These are phyloP conservation scores for Lecanicillium sp. DNA, from an alignment of 2,329 filamentous ascomycete genomes.

Conservation along the genomic window DNA sequence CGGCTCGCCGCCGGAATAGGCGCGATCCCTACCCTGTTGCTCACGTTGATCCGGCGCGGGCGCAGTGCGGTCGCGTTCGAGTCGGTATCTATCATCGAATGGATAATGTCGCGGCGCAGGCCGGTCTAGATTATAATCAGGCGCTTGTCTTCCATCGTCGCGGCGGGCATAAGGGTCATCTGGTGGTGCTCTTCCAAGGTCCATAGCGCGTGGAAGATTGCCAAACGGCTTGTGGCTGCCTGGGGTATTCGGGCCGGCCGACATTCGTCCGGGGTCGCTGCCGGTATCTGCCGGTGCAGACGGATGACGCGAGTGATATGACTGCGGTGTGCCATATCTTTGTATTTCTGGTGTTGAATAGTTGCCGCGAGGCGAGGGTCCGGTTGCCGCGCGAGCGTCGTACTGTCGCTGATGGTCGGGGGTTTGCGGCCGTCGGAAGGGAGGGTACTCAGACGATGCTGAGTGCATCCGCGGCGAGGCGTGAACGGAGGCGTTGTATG, in stretches of 20 bases:
- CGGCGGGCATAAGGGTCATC: conserved; percentile 39
- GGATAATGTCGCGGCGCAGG: conserved; percentile 31
- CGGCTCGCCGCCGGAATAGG: conserved; percentile 39
- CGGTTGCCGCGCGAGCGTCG: conserved; percentile 33
- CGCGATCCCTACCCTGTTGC: conserved; percentile 34
- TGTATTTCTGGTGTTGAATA: conserved; percentile 49
- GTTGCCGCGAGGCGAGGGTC: conserved; percentile 38
- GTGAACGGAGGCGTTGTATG: conserved; percentile 40
- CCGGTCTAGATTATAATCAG: conserved; percentile 47
- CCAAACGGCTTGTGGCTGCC: conserved; percentile 43
- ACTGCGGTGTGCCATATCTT: conserved; percentile 51
- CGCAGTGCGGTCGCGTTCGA: conserved; percentile 35
- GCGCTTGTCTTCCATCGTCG: conserved; percentile 34
- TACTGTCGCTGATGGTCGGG: conserved; percentile 58
- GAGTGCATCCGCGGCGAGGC: conserved; percentile 49
- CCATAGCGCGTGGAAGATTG: conserved; percentile 37
- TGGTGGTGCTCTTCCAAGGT: conserved; percentile 32
- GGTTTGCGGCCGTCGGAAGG: conserved; percentile 60
- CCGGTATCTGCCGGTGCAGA: conserved; percentile 38
- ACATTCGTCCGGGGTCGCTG: conserved; percentile 28
- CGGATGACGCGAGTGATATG: conserved; percentile 42
- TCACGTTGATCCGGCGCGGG: conserved; percentile 35
- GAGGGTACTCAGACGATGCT: conserved; percentile 48
- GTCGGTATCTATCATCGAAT: conserved; percentile 47
- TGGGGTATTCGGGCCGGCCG: conserved; percentile 34